phyloP scores from a whole-genome alignment of 1,284 basidiomycete genomes.

The Hymenochaete sp. region DNA sequence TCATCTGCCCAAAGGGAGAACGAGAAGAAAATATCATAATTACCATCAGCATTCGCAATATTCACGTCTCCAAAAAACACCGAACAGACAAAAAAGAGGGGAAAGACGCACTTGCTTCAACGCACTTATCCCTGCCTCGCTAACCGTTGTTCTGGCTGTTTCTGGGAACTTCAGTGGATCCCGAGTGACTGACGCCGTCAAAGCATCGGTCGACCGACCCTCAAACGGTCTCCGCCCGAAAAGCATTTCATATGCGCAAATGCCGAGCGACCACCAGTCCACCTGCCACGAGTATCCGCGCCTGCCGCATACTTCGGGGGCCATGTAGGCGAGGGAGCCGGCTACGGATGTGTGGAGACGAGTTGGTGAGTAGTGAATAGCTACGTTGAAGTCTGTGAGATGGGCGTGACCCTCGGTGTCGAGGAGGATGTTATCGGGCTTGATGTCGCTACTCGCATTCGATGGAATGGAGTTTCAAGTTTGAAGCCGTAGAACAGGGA shows the following conservation, averaged over 20 bases:
- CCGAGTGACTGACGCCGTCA: constrained; percentile 74
- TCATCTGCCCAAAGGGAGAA: constrained; percentile 44
- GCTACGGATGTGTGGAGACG: constrained; percentile 86
- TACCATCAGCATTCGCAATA: too few relatives aligned
- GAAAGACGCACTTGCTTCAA: constrained; percentile 25
- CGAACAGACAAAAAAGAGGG: constrained; percentile 29
- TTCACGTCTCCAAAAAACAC: too few relatives aligned
- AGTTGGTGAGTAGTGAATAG: constrained; percentile 89
- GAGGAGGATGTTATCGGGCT: constrained; percentile 94
- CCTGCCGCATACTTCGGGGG: constrained; percentile 77
- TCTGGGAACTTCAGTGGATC: constrained; percentile 60
- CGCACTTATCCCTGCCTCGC: constrained; percentile 30
- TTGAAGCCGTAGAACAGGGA: too few relatives aligned
- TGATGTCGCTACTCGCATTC: constrained; percentile 90
- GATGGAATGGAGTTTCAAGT: too few relatives aligned
- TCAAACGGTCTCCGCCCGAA: constrained; percentile 87
- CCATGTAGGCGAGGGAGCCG: constrained; percentile 99
- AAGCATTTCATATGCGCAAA: constrained; percentile 83
- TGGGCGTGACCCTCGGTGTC: constrained; percentile 92
- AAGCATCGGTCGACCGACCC: constrained; percentile 75
- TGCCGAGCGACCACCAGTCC: constrained; percentile 94
- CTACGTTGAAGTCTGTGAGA: constrained; percentile 97
- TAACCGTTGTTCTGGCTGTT: constrained; percentile 33
- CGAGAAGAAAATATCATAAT: constrained; percentile 6
- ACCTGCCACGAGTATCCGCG: constrained; percentile 82